phyloP scores from a whole-genome alignment of 352 stramenopile genomes.

The Phytophthora constricta region DNA sequence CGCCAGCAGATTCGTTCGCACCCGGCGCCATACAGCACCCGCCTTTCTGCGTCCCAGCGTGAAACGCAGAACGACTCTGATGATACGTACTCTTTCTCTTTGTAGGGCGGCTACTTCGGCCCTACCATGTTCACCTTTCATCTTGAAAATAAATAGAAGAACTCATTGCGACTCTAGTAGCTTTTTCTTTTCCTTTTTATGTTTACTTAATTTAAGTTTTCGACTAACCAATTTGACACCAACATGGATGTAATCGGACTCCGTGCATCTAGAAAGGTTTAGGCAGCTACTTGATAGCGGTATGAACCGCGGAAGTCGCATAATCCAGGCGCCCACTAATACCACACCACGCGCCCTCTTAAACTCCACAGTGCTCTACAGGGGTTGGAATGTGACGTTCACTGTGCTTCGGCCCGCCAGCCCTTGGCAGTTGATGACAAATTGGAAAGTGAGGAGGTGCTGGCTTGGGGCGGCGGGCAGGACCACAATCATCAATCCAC shows the following conservation, averaged over 20 bases:
- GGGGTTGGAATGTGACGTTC: constrained; percentile 18
- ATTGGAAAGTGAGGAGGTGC: constrained; percentile 13
- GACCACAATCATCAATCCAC: not conserved
- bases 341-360: constrained; percentile 14
- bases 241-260: not conserved
- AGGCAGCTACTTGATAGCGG: constrained; percentile 14
- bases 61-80: constrained; percentile 14
- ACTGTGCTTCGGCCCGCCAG: constrained; percentile 18
- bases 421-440: constrained; percentile 9
- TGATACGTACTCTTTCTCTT: not conserved
- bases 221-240: constrained; percentile 15
- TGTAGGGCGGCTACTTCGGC: too few species aligned
- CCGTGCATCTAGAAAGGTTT: constrained; percentile 22
- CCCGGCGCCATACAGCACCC: not conserved
- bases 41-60: constrained; percentile 2
- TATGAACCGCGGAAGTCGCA: constrained; percentile 20
- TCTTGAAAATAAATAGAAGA: too few species aligned
- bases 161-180: not conserved
- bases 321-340: constrained; percentile 19
- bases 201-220: not conserved
- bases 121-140: not conserved
- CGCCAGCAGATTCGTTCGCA: not conserved
- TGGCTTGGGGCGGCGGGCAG: not conserved
- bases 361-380: constrained; percentile 17
- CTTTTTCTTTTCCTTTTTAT: not conserved